Conservation (phyloP, 164 flowering plant species). For the Santalum album region DNA sequence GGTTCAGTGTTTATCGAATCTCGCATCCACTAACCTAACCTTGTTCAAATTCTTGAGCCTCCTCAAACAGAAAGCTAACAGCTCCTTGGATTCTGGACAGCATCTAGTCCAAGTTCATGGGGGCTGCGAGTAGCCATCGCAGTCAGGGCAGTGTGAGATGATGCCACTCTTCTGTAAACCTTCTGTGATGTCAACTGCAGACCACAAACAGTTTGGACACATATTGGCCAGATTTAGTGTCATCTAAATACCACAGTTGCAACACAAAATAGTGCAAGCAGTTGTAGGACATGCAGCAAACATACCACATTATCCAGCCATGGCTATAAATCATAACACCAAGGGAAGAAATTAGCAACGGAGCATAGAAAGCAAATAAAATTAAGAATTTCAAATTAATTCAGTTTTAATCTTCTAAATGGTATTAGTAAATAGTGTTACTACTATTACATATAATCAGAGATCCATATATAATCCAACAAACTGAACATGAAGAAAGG, state of each 20-base stretch:
- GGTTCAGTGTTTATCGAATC: conserved; percentile 75
- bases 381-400: too few species aligned
- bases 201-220: conserved; percentile 56
- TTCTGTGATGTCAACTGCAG: conserved; percentile 62
- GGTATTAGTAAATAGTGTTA: too few species aligned
- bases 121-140: conserved; percentile 46
- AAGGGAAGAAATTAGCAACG: too few species aligned
- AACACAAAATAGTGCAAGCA: conserved; percentile 62
- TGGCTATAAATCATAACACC: too few species aligned
- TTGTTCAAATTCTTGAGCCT: conserved; percentile 44
- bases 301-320: conserved; percentile 49
- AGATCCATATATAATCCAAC: too few species aligned
- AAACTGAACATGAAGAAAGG: too few species aligned
- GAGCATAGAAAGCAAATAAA: too few species aligned
- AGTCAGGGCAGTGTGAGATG: conserved; percentile 44
- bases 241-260: conserved; percentile 58
- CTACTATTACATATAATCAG: too few species aligned
- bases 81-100: conserved; percentile 44
- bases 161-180: conserved; percentile 45
- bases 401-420: too few species aligned
- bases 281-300: conserved; percentile 35
- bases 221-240: conserved; percentile 64
- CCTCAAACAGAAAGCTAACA: conserved; percentile 53
- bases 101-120: conserved; percentile 57
- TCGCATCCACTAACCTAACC: conserved; percentile 40